phyloP scores from a whole-genome alignment of 192 early-diverging fungal species.

The Allomyces macrogynus region DNA sequence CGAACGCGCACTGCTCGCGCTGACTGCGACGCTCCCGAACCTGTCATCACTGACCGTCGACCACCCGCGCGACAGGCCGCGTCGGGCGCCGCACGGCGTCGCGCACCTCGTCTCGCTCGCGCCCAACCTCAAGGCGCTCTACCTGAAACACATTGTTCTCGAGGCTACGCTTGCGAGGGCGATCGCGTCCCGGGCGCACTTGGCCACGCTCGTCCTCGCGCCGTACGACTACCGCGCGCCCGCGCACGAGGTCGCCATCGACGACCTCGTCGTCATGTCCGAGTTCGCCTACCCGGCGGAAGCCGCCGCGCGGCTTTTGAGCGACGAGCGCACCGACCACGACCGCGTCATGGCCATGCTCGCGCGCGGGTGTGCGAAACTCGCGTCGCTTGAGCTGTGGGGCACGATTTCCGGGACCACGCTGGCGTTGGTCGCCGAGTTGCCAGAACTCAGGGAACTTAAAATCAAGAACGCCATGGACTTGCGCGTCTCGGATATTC shows the following conservation, averaged over 20 bases:
- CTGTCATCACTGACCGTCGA: neutral
- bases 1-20: neutral
- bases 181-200: neutral
- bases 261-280: neutral
- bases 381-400: neutral
- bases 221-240: neutral
- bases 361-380: neutral
- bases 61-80: neutral
- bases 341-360: neutral
- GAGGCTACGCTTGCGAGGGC: neutral
- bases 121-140: neutral
- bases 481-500: neutral
- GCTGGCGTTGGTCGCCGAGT: neutral
- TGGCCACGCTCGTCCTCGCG: neutral
- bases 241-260: neutral
- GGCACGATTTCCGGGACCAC: neutral
- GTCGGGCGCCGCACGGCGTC: neutral
- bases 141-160: neutral
- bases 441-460: neutral
- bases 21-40: neutral
- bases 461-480: neutral
- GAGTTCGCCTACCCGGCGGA: neutral
- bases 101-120: neutral
- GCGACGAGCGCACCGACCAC: neutral
- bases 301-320: neutral